Conservation (phyloP, 1,139 yeast genomes). For the Hanseniaspora uvarum region DNA sequence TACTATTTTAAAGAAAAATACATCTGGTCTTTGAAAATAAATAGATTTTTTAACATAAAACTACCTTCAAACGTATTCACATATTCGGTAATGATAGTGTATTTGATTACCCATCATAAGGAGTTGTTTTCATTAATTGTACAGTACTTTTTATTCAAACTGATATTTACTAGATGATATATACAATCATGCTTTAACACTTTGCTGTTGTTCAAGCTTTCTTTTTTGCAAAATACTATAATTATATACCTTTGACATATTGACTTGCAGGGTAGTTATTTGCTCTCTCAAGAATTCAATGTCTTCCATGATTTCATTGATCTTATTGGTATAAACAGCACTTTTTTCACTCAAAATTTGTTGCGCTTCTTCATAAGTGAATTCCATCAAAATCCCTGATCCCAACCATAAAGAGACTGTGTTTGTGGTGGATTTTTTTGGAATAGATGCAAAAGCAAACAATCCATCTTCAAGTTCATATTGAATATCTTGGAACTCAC, state of each 20-base stretch:
- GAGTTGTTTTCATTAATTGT: background rate
- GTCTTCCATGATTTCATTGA: conserved; percentile 63
- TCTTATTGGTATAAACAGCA: conserved; percentile 49
- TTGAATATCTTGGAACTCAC: conserved; percentile 40
- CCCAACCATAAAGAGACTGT: conserved; percentile 87
- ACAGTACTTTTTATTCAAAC: conserved; percentile 2
- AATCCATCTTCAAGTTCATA: conserved; percentile 89
- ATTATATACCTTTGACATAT: conserved; percentile 86
- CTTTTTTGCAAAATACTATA: conserved; percentile 88
- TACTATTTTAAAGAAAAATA: conserved; percentile 4
- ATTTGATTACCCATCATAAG: conserved; percentile 4
- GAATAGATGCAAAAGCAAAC: conserved; percentile 68
- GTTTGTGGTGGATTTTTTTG: conserved; percentile 37
- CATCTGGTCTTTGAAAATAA: conserved; percentile 1
- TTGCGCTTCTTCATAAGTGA: conserved; percentile 79
- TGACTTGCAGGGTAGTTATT: conserved; percentile 95
- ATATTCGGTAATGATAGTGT: background rate
- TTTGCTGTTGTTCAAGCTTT: conserved; percentile 12
- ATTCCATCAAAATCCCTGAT: conserved; percentile 95
- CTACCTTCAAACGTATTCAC: conserved; percentile 6
- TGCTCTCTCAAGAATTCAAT: conserved; percentile 81
- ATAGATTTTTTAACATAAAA: background rate
- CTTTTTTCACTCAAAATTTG: conserved; percentile 56
- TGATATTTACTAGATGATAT: conserved; percentile 6
- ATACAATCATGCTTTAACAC: background rate